Evolutionary conservation across 2,329 filamentous ascomycete genomes (phyloP).

Genomic region (Trichophaea hybrida): DNA sequence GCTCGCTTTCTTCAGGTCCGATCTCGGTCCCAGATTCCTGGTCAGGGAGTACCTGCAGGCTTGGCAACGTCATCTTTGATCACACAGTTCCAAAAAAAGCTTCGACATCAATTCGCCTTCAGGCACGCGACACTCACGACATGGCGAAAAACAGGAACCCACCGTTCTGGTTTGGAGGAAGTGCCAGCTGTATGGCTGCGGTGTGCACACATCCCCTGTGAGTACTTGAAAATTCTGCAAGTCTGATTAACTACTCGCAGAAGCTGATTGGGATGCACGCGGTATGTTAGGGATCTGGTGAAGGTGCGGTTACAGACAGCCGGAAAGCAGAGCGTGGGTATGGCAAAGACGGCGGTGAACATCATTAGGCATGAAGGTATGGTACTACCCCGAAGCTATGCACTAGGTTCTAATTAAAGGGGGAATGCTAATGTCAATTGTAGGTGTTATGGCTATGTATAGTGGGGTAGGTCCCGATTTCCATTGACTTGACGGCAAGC

Average conservation of each 20-base stretch:
- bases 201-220: conserved; percentile 75
- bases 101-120: no score
- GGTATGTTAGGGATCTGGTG: conserved; percentile 21
- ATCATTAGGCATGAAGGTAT: conserved; percentile 59
- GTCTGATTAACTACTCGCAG: no score
- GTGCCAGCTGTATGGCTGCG: conserved; percentile 80
- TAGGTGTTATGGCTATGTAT: conserved; percentile 58
- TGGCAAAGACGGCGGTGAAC: conserved; percentile 73
- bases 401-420: no score
- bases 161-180: conserved; percentile 94
- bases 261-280: no score
- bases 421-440: not conserved
- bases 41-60: no score
- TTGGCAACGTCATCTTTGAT: no score
- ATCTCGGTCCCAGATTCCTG: no score
- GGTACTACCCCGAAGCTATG: not conserved
- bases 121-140: no score
- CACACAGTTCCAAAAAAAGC: no score
- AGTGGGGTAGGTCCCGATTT: conserved; percentile 45
- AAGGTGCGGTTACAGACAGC: conserved; percentile 27
- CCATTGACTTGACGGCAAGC: not conserved
- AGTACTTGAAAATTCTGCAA: conserved; percentile 1
- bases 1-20: no score
- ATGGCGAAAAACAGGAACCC: conserved; percentile 35
- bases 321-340: conserved; percentile 32